Evolutionary conservation across 2,329 filamentous ascomycete genomes (phyloP), one percentile per base, ranked within the genome.

Genomic region (Colletotrichum horii): DNA sequence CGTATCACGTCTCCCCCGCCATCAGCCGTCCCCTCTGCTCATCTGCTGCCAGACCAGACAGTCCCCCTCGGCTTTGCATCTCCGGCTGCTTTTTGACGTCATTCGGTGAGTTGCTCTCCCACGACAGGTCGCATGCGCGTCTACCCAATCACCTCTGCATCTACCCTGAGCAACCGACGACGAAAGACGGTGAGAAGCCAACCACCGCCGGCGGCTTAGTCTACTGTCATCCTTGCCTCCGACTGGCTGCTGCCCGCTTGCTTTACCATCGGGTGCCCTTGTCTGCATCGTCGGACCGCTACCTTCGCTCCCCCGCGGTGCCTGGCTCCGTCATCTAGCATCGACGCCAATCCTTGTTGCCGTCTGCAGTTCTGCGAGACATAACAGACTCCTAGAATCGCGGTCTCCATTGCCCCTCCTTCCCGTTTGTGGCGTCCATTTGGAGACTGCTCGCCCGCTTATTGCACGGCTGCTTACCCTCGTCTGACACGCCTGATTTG

Each of bases 11-110:
- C n/a, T 52, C 66, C 28, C 61, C 34, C 14, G 52, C 68, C 36
- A 60, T 55, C 61, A 62, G 22, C 34, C 36, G 32, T 65, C 61
- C 66, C 67, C 48, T 56, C 30, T 69, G 68, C 68, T 43, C 34
- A 28, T 65, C 68, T 30, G 24, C 24, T 72, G 32, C 32, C 62
- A 65, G 30, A 66, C 61, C 30, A 65, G 24, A 72, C 38, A 65
- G 30, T 62, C 62, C 32, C n/a, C 32, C 62, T 66, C 62, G 60
- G 11, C 38, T 66, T 71, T 56, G 61, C 68, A 30, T 56, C 48
- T 26, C n/a, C 60, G n/a, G 58, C 24, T 65, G 32, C 36, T 36
- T 67, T 70, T 76, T 76, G 74, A 76, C 74, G 74, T 76, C 74
- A 76, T 76, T 69, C 65, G 70, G 74, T 76, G 48, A 69, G 74